Evolutionary conservation across 2,329 filamentous ascomycete genomes (phyloP), one percentile per base, ranked within the genome.

Genomic region (Hypoxylon sp.): DNA sequence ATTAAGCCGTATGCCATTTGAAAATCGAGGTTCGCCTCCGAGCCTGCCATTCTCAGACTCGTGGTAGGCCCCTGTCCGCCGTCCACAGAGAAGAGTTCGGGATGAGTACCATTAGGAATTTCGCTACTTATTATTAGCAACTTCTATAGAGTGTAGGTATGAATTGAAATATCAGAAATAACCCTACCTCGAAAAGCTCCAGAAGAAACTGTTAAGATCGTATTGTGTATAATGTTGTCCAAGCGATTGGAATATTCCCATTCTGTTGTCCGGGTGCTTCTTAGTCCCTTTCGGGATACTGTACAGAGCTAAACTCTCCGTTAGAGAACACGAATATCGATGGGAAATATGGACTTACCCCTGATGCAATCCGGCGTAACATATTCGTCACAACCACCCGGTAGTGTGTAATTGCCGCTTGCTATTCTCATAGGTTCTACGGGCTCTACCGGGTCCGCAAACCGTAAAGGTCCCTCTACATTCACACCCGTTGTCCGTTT

Each of bases 1-100:
- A 87, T 83, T 61, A 87, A 77, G 0, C 84, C 83, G 63, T 83
- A 84, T 14, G 79, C 78, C 26, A 84, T 78, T 65, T 84, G 74
- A 61, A 86, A 85, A 72, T 87, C 85, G 11, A 87, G 80, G 44
- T 83, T 81, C 2, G 80, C 78, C 65, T 86, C 84, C 4, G 73
- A 73, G 2, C 81, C 81, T 1, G 78, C 79, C 6, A 72, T 48
- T 22, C 67, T 69, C 0, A 76, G 59, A 2, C 68, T 73, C 5
- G 39, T 59, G 2, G 73, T 73, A 33, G 78, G 59, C 14, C 78
- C 78, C 13, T 76, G 67, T 14, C 77, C 81, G 31, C 80, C 81
- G 59, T 82, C 77, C 42, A 81, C 78, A 24, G 75, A 75, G 46
- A 78, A 73, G 5, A 79, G 75, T 22, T 77, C 76, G 0, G 81